Evolutionary conservation across 73 alveolate species (phyloP), one percentile per base, ranked within the genome.

Genomic region (Stentor roeselii): DNA sequence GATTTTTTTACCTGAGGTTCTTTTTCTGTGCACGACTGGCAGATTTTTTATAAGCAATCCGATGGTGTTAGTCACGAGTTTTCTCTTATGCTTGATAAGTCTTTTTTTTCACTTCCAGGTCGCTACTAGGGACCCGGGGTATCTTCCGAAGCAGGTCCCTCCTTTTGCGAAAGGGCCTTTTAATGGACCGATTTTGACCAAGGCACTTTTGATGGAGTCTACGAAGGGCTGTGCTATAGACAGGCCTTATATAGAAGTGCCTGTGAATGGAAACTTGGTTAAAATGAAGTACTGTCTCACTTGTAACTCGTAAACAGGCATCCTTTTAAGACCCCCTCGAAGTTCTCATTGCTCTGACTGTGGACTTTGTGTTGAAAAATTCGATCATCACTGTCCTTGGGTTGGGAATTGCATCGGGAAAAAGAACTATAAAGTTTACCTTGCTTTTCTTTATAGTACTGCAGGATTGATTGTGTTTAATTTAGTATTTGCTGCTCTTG

Each of bases 301-400:
- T 58, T 58, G 74, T 58, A 31, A 93, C 75, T 97, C 99, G 83
- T 40, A 77, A n/a, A 97, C 98, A n/a, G 96, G 99, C 91, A 39
- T 95, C 42, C 93, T 97, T 3, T 67, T 89, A 60, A 89, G 98
- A 75, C 99, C 99, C 1, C 98, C 98, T n/a, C 89, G 94, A 42
- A 92, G 98, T 36, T 95, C 99, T 4, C 99, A 97, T 87, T 97
- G 99, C 75, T 91, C 92, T 39, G 86, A 76, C 34, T 97, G 99
- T 86, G 98, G 96, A 39, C 95, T 96, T 91, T 97, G 99, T 84
- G 98, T 97, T 14, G 85, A 84, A 60, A 97, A 87, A 35, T 96
- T 95, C 76, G 99, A 97, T 75, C 99, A 97, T 91, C 99, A 97
- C 77, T 95, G 99, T 82, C 96, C 96, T 50, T 96, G 93, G 84